Conservation (phyloP, 176 grass and related monocot species). For the barley (Hordeum vulgare) region DNA sequence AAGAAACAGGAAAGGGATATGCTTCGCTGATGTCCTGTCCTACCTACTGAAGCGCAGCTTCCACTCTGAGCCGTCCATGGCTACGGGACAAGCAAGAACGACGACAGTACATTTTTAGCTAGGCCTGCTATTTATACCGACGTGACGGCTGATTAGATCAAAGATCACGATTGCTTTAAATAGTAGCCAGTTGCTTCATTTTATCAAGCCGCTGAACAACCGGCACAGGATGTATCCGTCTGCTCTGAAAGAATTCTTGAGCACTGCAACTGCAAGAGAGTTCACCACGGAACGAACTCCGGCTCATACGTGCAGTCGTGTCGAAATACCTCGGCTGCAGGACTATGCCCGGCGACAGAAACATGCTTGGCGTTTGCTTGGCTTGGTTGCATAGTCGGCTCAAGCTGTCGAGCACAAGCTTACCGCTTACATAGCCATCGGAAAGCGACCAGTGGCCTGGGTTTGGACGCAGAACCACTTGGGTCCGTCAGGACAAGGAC, state of each 20-base stretch:
- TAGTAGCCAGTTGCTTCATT: background rate
- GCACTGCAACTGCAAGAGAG: background rate
- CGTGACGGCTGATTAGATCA: background rate
- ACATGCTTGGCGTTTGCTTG: background rate
- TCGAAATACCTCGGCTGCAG: background rate
- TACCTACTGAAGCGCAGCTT: background rate
- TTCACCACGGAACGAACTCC: background rate
- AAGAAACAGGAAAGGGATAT: background rate
- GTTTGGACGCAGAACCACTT: constrained; percentile 3
- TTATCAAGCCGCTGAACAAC: background rate
- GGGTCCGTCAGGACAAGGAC: background rate
- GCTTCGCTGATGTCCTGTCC: background rate
- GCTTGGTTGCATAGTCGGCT: background rate
- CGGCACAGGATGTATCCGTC: background rate
- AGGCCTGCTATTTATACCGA: background rate
- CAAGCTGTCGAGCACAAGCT: constrained; percentile 14
- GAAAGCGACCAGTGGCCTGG: background rate
- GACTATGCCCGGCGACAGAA: background rate
- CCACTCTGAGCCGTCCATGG: constrained; percentile 5
- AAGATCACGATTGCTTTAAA: background rate
- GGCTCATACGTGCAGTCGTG: background rate
- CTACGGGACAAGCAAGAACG: background rate
- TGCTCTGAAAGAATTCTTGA: background rate
- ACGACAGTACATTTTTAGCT: background rate
- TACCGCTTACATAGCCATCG: background rate